These are phyloP conservation scores for Apiospora kogelbergensis DNA, from an alignment of 2,329 filamentous ascomycete species.

Conservation along the genomic window DNA sequence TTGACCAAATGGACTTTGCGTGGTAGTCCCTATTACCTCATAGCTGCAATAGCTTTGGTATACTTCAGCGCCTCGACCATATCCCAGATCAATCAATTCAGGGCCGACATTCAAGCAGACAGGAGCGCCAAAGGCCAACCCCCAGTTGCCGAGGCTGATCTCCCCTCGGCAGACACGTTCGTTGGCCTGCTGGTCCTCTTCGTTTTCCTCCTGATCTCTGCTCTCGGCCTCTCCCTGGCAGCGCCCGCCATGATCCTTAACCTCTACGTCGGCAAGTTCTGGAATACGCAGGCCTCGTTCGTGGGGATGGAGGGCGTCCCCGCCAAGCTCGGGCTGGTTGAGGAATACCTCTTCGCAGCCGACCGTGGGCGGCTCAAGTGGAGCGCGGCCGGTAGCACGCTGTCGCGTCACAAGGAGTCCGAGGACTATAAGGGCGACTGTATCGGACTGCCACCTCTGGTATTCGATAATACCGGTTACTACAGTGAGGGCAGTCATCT, in stretches of 20 bases:
- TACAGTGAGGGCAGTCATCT: no score
- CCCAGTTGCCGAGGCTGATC: no score
- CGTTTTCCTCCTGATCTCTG: no score
- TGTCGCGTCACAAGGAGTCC: not conserved
- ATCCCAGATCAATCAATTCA: no score
- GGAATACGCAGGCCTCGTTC: constrained; percentile 17
- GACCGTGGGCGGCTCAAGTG: not conserved
- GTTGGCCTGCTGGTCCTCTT: no score
- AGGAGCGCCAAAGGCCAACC: no score
- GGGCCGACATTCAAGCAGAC: no score
- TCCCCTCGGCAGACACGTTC: no score
- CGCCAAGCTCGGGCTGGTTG: not conserved
- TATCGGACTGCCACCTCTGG: not conserved
- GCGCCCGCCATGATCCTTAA: constrained; percentile 12
- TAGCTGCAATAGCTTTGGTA: no score
- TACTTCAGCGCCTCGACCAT: no score
- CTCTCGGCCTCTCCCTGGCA: not conserved
- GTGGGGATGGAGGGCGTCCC: constrained; percentile 16
- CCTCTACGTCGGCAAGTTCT: constrained; percentile 19
- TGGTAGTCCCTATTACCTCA: no score
- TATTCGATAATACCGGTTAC: no score
- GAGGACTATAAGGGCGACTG: not conserved
- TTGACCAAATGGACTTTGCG: constrained; percentile 13
- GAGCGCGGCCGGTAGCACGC: not conserved
- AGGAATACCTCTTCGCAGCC: not conserved